These are phyloP conservation scores for Cenchrus americanus DNA, from an alignment of 176 grass and related monocot species.

Conservation along the genomic window DNA sequence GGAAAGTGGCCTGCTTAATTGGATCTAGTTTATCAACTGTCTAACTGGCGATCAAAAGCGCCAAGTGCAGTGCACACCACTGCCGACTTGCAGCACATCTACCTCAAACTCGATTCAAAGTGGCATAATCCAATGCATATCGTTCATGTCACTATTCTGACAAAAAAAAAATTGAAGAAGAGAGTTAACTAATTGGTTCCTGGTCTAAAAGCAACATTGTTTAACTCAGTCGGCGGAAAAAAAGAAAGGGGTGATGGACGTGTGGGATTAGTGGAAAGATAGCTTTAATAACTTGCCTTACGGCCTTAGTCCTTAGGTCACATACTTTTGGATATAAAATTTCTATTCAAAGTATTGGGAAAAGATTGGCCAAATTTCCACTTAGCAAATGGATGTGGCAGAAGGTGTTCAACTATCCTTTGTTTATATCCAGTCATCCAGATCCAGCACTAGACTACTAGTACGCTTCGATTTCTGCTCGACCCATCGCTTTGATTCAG, in stretches of 20 bases:
- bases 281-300: not conserved
- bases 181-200: slow-evolving; percentile 13
- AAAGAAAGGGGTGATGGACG: not conserved
- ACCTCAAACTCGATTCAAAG: slow-evolving; percentile 12
- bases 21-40: slow-evolving; percentile 22
- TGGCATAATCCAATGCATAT: slow-evolving; percentile 1
- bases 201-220: slow-evolving; percentile 8
- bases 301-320: not conserved
- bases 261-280: not conserved
- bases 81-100: not conserved
- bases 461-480: not conserved
- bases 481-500: not conserved
- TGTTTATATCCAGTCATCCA: not conserved
- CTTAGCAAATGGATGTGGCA: not conserved
- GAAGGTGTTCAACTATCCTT: not conserved
- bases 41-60: slow-evolving; percentile 4
- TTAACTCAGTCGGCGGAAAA: slow-evolving; percentile 25
- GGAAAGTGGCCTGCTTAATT: slow-evolving; percentile 25
- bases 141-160: slow-evolving; percentile 1
- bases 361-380: not conserved
- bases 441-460: not conserved
- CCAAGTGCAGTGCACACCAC: slow-evolving; percentile 20
- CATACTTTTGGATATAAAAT: slow-evolving; percentile 16
- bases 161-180: too few species aligned
- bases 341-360: not conserved